phyloP scores from a whole-genome alignment of 1,284 basidiomycete species.

The Leccinum variabile region DNA sequence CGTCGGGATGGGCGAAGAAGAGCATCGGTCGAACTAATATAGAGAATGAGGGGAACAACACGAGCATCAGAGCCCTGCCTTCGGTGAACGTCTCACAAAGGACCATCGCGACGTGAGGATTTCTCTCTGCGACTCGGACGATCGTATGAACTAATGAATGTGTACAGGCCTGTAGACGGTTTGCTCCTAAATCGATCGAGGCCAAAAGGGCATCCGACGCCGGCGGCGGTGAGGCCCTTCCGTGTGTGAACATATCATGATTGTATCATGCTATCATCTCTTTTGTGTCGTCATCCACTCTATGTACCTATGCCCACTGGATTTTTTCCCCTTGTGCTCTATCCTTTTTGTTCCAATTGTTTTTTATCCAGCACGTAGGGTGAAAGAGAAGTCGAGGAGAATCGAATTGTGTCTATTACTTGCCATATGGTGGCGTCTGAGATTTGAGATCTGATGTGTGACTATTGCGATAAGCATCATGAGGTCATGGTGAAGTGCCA shows the following conservation, averaged over 20 bases:
- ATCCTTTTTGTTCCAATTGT: background rate
- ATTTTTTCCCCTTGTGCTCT: background rate
- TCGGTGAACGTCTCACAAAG: constrained; percentile 37
- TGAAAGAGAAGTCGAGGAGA: too few species aligned
- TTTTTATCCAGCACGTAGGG: background rate
- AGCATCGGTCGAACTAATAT: constrained; percentile 44
- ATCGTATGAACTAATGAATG: background rate
- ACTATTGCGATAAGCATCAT: background rate
- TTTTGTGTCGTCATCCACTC: constrained; percentile 4
- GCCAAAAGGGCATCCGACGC: constrained; percentile 34
- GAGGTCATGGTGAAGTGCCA: background rate
- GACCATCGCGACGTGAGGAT: constrained; percentile 55
- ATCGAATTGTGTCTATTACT: too few species aligned
- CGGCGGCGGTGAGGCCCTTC: constrained; percentile 8
- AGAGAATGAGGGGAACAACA: constrained; percentile 56
- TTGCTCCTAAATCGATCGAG: constrained; percentile 64
- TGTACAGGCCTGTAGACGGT: constrained; percentile 55
- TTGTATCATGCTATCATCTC: background rate
- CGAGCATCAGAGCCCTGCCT: background rate
- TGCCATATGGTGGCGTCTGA: too few species aligned
- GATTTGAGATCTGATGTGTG: too few species aligned
- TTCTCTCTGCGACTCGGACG: too few species aligned
- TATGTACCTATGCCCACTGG: constrained; percentile 27
- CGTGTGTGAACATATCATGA: constrained; percentile 20
- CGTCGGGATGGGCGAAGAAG: constrained; percentile 63